Percentiles rank a stretch among this genome's conserved stretches.
Evolutionary conservation across 768 basidiomycete species (phyloP).

Genomic region (Auricularia heimuer): DNA sequence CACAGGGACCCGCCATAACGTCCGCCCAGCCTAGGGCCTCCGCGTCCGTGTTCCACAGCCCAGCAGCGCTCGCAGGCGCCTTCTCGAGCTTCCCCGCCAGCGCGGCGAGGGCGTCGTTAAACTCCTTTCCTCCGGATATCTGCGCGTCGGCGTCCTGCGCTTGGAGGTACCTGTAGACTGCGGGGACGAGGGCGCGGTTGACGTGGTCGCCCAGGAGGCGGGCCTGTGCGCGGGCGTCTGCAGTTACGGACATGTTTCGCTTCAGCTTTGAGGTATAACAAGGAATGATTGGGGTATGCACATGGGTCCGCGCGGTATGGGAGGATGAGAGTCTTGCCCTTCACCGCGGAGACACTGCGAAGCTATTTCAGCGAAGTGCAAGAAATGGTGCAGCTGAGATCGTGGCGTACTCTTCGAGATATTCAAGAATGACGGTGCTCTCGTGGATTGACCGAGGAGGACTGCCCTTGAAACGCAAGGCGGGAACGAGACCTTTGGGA

Average conservation of each 20-base stretch:
- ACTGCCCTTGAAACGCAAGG: slow-evolving; percentile 40
- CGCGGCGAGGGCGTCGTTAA: slow-evolving; percentile 37
- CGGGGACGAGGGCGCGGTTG: slow-evolving; percentile 52
- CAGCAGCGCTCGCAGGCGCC: slow-evolving; percentile 35
- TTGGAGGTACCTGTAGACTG: slow-evolving; percentile 68
- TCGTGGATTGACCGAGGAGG: slow-evolving; percentile 64
- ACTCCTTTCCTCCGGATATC: slow-evolving; percentile 40
- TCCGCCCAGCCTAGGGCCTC: slow-evolving; percentile 54
- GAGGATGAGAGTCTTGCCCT: slow-evolving; percentile 36
- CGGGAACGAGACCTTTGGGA: slow-evolving; percentile 76
- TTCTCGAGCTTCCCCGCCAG: slow-evolving; percentile 44
- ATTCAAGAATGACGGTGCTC: slow-evolving; percentile 71
- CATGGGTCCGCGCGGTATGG: slow-evolving; percentile 53
- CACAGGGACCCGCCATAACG: slow-evolving; percentile 64
- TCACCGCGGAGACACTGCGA: background rate
- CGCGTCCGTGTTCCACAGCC: slow-evolving; percentile 47
- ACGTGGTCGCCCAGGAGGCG: slow-evolving; percentile 62
- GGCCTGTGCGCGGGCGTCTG: slow-evolving; percentile 59
- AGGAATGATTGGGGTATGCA: slow-evolving; percentile 18
- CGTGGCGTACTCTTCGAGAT: slow-evolving; percentile 55
- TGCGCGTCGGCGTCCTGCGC: slow-evolving; percentile 51
- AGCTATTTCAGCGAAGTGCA: background rate
- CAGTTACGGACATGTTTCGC: background rate
- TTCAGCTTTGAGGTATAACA: slow-evolving; percentile 3
- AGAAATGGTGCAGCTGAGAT: slow-evolving; percentile 1